These are phyloP conservation scores for Rosa chinensis DNA, from an alignment of 306 rosid genomes.

Conservation along the genomic window DNA sequence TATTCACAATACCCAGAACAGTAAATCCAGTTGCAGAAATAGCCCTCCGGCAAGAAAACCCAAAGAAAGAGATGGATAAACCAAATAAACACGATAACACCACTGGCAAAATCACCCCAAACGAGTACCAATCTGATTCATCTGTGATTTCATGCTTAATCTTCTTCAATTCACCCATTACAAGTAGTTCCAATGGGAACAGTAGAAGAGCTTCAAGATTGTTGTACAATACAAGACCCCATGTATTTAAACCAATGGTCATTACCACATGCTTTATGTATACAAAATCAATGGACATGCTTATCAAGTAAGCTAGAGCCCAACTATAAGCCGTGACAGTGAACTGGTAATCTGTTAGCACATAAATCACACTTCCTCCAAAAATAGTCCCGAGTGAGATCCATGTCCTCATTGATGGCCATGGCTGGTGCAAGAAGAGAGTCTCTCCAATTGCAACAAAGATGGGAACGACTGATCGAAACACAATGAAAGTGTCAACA, in stretches of 20 bases:
- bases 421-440: slow-evolving; percentile 70
- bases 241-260: slow-evolving; percentile 68
- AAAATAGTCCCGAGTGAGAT: slow-evolving; percentile 66
- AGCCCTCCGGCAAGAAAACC: slow-evolving; percentile 83
- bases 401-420: slow-evolving; percentile 75
- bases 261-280: slow-evolving; percentile 77
- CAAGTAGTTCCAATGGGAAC: slow-evolving; percentile 66
- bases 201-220: slow-evolving; percentile 71
- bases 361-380: slow-evolving; percentile 71
- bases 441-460: slow-evolving; percentile 90
- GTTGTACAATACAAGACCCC: slow-evolving; percentile 77
- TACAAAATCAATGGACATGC: slow-evolving; percentile 74
- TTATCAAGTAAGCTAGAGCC: slow-evolving; percentile 70
- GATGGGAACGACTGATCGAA: slow-evolving; percentile 71
- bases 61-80: slow-evolving; percentile 71
- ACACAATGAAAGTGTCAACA: slow-evolving; percentile 85
- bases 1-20: slow-evolving; percentile 77
- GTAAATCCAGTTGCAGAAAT: slow-evolving; percentile 77
- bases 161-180: slow-evolving; percentile 81
- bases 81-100: slow-evolving; percentile 72
- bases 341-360: slow-evolving; percentile 69
- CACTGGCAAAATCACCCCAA: slow-evolving; percentile 58
- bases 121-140: slow-evolving; percentile 64
- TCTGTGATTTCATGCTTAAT: slow-evolving; percentile 67
- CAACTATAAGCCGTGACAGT: slow-evolving; percentile 64